Evolutionary conservation across 116 monocot genomes (phyloP), one percentile per base, ranked within the genome.

Genomic region (Zostera marina): DNA sequence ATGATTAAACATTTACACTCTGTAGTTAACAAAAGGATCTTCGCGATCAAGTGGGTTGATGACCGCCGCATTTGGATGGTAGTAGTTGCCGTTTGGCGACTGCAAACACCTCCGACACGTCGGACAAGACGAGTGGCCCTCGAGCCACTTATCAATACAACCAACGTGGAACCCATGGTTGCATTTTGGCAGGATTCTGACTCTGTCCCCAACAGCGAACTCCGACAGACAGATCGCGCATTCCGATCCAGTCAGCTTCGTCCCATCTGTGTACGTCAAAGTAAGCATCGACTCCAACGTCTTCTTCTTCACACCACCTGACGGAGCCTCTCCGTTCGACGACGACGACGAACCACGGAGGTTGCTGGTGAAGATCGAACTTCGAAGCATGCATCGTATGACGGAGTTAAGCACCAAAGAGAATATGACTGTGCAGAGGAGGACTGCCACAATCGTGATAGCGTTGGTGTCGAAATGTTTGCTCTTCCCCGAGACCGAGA

Each of bases 391-490:
- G 58, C 85, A 85, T 12, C 77, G 80, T 23, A 80, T 72, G 57
- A 80, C 61, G 11, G 80, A 77, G 52, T 80, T 80, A 22, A 85
- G 63, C 8, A 77, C 66, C 4, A 80, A 69, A 1, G 80, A 77
- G 52, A 74, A 85, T 12, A 85, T 72, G 26, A 85, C 21, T 3
- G 72, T 74, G 55, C 80, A 85, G 8, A 85, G 67, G 24, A 85
- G 80, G n/a, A 80, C 70, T 42, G 77, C 74, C 40, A 85, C 72
- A 62, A 85, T 80, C 85, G 70, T 61, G 66, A 80, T 74, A 14
- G 70, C 74, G 74, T 74, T 80, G 43, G 71, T 65, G 43, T 85
- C 80, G 47, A 80, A 66, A 43, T 32, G 5, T 5, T 32, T 53
- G 56, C 46, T 32, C 13, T 53, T 61, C 13, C 47, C 7, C 13